Conservation (phyloP, 768 basidiomycete species). For the Boletales sp. region DNA sequence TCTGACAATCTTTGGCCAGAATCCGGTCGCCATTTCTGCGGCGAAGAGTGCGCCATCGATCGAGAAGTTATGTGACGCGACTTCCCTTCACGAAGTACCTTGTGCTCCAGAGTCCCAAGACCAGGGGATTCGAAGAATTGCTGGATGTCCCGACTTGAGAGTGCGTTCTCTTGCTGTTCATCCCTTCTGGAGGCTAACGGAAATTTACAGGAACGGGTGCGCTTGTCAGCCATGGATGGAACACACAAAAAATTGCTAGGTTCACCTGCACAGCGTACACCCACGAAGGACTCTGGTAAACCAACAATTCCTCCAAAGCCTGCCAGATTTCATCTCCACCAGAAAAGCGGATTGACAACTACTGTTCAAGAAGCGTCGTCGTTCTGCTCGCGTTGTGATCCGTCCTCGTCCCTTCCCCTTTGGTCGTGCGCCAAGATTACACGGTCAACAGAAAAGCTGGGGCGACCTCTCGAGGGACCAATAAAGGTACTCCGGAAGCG, state of each 20-base stretch:
- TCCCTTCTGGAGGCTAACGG: background rate
- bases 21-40: background rate
- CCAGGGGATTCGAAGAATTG: constrained; percentile 6
- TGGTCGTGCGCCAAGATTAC: constrained; percentile 18
- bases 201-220: background rate
- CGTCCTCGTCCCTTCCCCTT: constrained; percentile 4
- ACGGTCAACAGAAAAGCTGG: constrained; percentile 6
- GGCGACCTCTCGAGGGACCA: background rate
- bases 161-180: background rate
- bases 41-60: background rate
- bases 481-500: constrained; percentile 7
- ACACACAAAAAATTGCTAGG: background rate
- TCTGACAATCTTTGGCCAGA: constrained; percentile 5
- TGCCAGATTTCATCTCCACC: background rate
- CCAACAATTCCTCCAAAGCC: constrained; percentile 5
- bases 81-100: background rate
- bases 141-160: constrained; percentile 2
- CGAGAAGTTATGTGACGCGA: background rate
- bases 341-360: background rate
- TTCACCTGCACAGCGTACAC: background rate
- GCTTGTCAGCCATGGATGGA: background rate
- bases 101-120: background rate
- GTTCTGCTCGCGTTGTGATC: constrained; percentile 4
- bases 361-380: background rate
- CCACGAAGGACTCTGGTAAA: background rate